Evolutionary conservation across 371 early-diverging fungal species (phyloP), one percentile per base, ranked within the genome.

Genomic region (Mucor sp.): DNA sequence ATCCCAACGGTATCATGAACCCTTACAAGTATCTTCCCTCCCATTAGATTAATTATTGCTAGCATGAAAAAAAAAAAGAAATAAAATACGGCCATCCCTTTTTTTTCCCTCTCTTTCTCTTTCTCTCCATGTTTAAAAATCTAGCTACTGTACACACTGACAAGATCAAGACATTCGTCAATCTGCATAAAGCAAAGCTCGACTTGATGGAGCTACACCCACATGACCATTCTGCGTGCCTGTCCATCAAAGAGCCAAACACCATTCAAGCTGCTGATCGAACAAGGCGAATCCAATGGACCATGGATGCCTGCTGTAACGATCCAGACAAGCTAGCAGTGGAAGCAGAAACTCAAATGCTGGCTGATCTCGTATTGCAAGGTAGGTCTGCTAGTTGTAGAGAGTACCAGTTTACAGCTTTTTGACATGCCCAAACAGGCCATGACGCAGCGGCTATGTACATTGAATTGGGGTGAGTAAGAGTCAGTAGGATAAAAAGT

Each of bases 1-100:
- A 95, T 79, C 95, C 95, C 17, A 88, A 94, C 63, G 87, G 85
- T 33, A 94, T 95, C 41, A 83, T 95, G 85, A 95, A 95, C 68
- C 95, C 95, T 11, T 94, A 94, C 86, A 89, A 90, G 79, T 60
- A 60, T 27, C 60, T 60, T 60, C 60, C 60, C 27, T 39, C 60
- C 1, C 9, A 60, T 14, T 25, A 60, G 53, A 53, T 53, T 25
- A 27, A n/a, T 50, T 11, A 23, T 23, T 50, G 12, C 25, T 21
- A 12, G 9, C 23, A 48, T 6, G 3, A 2, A 0, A 23, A 50
- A 25, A 3, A 48, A 23, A 50, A 12, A 37, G 14, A 14, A 37
- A 37, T 37, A 56, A 30, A 56, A 56, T 56, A 56, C 56, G 19
- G 17, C 30, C 32, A 33, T 59, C 15, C 15, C n/a, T 58, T 33